A percentile compares a stretch with the other conserved stretches of the same genome.
Evolutionary conservation across 495 filamentous ascomycete genomes (phyloP).

Genomic region (Penicillium manginii): DNA sequence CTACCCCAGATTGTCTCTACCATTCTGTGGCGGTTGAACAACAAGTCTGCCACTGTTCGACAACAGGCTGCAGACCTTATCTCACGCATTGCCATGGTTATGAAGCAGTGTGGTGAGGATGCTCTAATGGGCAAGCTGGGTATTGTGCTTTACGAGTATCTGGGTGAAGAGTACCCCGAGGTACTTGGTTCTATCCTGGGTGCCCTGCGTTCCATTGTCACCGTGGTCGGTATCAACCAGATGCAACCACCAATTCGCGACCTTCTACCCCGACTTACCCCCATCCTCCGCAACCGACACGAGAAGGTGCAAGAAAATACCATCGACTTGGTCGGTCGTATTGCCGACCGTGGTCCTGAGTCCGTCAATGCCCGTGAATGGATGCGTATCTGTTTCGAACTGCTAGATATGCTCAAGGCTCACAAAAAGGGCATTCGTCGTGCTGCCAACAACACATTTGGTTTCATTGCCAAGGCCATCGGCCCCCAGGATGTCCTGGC

Average conservation of each 20-base stretch:
- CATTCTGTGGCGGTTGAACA: conserved; percentile 97
- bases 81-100: conserved; percentile 94
- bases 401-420: conserved; percentile 98
- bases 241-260: conserved; percentile 99
- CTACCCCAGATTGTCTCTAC: conserved; percentile 95
- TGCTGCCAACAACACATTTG: conserved; percentile 99
- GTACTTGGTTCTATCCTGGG: conserved; percentile 96
- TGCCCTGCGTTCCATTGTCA: conserved; percentile 93
- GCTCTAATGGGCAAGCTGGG: conserved; percentile 94
- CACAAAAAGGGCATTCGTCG: conserved; percentile 99
- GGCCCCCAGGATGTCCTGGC: conserved; percentile 97
- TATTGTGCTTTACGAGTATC: conserved; percentile 96
- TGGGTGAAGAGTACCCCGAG: conserved; percentile 99
- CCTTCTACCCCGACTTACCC: conserved; percentile 90
- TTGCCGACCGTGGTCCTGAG: conserved; percentile 95
- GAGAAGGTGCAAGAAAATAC: conserved; percentile 99
- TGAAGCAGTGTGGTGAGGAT: conserved; percentile 98
- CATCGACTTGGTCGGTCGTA: conserved; percentile 98
- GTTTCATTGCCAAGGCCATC: conserved; percentile 99
- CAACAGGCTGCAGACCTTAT: conserved; percentile 98
- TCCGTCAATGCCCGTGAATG: conserved; percentile 96
- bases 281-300: conserved; percentile 96
- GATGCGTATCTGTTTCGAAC: conserved; percentile 99
- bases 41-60: conserved; percentile 93
- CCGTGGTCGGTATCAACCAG: conserved; percentile 95